phyloP scores from a whole-genome alignment of 139 green algal species.

The Tetraselmis striata region DNA sequence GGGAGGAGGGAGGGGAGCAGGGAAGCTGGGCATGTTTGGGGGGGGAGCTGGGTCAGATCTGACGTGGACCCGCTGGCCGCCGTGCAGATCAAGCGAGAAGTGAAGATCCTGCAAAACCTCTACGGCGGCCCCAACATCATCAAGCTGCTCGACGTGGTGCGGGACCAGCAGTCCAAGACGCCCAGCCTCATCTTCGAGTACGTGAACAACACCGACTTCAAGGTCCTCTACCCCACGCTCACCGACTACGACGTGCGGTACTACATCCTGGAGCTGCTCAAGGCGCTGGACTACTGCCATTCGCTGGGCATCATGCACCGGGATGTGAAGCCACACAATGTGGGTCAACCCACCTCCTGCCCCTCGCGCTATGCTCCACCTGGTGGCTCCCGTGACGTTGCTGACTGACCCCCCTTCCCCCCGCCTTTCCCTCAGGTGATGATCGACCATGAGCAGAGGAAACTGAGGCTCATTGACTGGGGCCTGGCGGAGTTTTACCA shows the following conservation, averaged over 20 bases:
- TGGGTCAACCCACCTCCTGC: constrained; percentile 15
- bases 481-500: constrained; percentile 99
- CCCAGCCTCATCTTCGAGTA: constrained; percentile 96
- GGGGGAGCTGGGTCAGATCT: too few relatives aligned
- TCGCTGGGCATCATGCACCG: constrained; percentile 88
- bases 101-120: constrained; percentile 97
- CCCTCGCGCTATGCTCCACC: too few relatives aligned
- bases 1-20: background rate
- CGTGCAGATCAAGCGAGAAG: constrained; percentile 89
- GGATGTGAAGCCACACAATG: constrained; percentile 78
- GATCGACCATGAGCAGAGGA: constrained; percentile 91
- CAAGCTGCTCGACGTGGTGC: constrained; percentile 91
- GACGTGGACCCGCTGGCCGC: too few relatives aligned
- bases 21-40: too few relatives aligned
- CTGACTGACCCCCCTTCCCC: background rate
- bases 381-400: background rate
- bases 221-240: constrained; percentile 94
- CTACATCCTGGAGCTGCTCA: constrained; percentile 97
- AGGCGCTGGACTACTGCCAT: constrained; percentile 94
- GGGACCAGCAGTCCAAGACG: constrained; percentile 87
- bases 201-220: constrained; percentile 90
- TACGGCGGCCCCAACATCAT: constrained; percentile 96
- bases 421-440: constrained; percentile 61
- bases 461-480: constrained; percentile 98
- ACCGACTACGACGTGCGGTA: constrained; percentile 94